Conservation (phyloP, 306 rosid species). For the Cyclanthera cordifolia region DNA sequence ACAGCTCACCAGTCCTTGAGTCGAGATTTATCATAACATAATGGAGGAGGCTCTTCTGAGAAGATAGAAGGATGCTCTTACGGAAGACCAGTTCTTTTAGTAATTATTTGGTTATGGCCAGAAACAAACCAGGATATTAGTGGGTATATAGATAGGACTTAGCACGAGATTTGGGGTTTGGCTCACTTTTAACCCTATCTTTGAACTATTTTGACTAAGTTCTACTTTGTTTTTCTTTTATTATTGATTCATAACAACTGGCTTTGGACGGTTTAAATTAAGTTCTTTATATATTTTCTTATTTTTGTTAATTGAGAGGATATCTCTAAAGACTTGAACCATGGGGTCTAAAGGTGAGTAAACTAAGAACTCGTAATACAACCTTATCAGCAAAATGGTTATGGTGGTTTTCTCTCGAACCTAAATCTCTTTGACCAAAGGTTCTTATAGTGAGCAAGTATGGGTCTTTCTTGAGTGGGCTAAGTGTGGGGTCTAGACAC, state of each 20-base stretch:
- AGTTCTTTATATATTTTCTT: too few species aligned
- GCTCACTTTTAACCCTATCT: not conserved
- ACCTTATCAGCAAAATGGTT: too few species aligned
- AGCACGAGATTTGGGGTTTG: not conserved
- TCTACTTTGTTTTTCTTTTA: not conserved
- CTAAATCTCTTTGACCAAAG: too few species aligned
- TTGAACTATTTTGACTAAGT: not conserved
- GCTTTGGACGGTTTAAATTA: too few species aligned
- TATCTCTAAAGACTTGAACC: too few species aligned
- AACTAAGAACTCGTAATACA: too few species aligned
- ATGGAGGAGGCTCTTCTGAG: not conserved
- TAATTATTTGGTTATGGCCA: not conserved
- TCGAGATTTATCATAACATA: not conserved
- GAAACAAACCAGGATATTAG: not conserved
- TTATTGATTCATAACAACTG: not conserved
- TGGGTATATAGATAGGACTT: not conserved
- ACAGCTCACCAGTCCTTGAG: not conserved
- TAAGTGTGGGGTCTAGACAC: too few species aligned
- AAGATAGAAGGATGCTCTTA: not conserved
- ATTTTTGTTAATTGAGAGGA: too few species aligned
- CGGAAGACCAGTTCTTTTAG: not conserved
- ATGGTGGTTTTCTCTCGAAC: too few species aligned
- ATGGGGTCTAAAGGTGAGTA: too few species aligned
- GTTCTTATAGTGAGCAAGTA: too few species aligned
- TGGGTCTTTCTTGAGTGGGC: too few species aligned